Evolutionary conservation across 208 protist genomes (phyloP).

Genomic region (Acanthamoeba lenticulata): DNA sequence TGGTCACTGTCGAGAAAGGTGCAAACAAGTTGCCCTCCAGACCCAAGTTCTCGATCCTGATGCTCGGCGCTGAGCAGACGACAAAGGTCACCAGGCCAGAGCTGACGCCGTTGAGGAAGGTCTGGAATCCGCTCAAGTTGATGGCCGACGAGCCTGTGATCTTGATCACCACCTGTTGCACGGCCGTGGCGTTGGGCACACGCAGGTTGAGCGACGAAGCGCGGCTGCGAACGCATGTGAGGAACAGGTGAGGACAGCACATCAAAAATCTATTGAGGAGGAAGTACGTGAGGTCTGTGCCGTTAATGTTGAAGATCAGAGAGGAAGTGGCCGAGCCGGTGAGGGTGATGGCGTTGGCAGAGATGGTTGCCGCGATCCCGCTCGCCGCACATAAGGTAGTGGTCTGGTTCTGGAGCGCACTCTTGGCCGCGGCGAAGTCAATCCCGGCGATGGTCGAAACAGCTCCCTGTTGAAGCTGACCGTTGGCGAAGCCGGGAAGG

Average conservation of each 20-base stretch:
- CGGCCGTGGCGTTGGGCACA: background rate
- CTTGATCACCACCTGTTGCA: background rate
- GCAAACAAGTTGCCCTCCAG: slow-evolving; percentile 34
- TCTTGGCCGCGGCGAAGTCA: background rate
- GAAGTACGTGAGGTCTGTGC: too few relatives aligned
- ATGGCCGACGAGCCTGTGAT: background rate
- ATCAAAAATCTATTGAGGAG: too few relatives aligned
- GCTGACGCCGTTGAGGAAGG: slow-evolving; percentile 15
- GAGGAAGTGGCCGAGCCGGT: background rate
- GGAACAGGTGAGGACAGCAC: too few relatives aligned
- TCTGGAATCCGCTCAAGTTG: slow-evolving; percentile 16
- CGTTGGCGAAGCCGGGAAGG: background rate
- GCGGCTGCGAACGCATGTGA: too few relatives aligned
- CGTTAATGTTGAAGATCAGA: too few relatives aligned
- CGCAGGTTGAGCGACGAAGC: background rate
- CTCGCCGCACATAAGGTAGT: background rate
- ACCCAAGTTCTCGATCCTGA: background rate
- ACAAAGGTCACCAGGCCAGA: background rate
- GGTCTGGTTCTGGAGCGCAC: background rate
- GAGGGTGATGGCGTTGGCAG: background rate
- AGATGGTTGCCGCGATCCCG: background rate
- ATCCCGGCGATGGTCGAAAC: background rate
- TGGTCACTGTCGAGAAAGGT: background rate
- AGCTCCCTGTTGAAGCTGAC: background rate
- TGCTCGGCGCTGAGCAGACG: background rate